phyloP scores from a whole-genome alignment of 1,284 basidiomycete genomes.

The Erythrobasidium hasegawianum region DNA sequence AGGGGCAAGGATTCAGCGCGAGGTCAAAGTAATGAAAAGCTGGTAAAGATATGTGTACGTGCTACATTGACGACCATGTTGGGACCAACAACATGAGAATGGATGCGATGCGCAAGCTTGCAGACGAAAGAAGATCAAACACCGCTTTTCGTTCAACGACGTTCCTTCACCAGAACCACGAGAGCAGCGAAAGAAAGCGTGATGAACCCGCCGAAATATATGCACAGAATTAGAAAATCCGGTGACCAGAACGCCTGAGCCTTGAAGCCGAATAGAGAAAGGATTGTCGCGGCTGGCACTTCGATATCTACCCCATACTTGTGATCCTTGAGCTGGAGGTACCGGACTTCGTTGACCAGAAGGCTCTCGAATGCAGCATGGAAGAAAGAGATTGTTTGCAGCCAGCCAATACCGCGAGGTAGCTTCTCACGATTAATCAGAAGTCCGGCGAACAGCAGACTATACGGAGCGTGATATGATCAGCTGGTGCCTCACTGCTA shows the following conservation, averaged over 20 bases:
- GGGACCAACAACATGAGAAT: no score
- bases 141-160: constrained; percentile 56
- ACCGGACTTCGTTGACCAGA: constrained; percentile 89
- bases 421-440: constrained; percentile 90
- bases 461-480: constrained; percentile 47
- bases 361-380: constrained; percentile 97
- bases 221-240: constrained; percentile 72
- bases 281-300: constrained; percentile 85
- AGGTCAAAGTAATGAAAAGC: no score
- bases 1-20: no score
- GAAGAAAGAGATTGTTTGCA: constrained; percentile 91
- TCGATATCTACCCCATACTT: constrained; percentile 86
- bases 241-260: constrained; percentile 93
- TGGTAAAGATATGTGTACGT: no score
- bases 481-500: not conserved
- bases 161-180: constrained; percentile 85
- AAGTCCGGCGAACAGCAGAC: constrained; percentile 88
- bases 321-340: constrained; percentile 84
- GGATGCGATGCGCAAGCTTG: no score
- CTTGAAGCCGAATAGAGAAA: constrained; percentile 81
- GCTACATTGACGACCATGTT: no score
- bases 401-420: constrained; percentile 67
- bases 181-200: constrained; percentile 70
- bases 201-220: constrained; percentile 77
- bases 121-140: not conserved